phyloP scores from a whole-genome alignment of 2,329 filamentous ascomycete species.

The Cladophialophora immunda region DNA sequence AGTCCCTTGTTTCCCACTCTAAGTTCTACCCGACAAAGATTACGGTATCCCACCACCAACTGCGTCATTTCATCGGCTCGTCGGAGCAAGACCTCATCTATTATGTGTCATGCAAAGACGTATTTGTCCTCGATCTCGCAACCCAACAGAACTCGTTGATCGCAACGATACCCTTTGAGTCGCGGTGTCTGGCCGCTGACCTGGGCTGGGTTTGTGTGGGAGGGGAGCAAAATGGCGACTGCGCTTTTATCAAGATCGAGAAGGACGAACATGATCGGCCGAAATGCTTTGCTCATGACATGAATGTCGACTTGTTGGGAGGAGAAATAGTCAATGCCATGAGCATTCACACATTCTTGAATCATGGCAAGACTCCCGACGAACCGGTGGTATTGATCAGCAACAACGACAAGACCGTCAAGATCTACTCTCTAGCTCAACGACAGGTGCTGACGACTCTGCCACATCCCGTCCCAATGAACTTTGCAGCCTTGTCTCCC shows the following conservation, averaged over 20 bases:
- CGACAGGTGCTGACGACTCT: conserved; percentile 74
- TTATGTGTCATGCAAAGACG: conserved; percentile 80
- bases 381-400: conserved; percentile 69
- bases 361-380: conserved; percentile 54
- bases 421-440: conserved; percentile 78
- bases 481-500: conserved; percentile 92
- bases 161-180: conserved; percentile 73
- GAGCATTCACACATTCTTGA: conserved; percentile 66
- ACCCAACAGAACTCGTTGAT: conserved; percentile 73
- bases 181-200: conserved; percentile 86
- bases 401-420: conserved; percentile 93
- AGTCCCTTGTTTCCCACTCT: conserved; percentile 32
- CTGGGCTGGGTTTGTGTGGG: conserved; percentile 91
- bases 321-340: conserved; percentile 73
- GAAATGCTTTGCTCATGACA: conserved; percentile 48
- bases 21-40: conserved; percentile 75
- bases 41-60: conserved; percentile 66
- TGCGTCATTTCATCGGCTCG: conserved; percentile 88
- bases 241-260: conserved; percentile 76
- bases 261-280: conserved; percentile 49
- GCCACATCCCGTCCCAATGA: conserved; percentile 83
- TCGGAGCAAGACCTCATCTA: conserved; percentile 80
- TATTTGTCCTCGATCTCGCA: conserved; percentile 74
- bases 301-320: conserved; percentile 61
- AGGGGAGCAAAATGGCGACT: conserved; percentile 83